Conservation (phyloP, 306 rosid species). For the Quercus bicolor region DNA sequence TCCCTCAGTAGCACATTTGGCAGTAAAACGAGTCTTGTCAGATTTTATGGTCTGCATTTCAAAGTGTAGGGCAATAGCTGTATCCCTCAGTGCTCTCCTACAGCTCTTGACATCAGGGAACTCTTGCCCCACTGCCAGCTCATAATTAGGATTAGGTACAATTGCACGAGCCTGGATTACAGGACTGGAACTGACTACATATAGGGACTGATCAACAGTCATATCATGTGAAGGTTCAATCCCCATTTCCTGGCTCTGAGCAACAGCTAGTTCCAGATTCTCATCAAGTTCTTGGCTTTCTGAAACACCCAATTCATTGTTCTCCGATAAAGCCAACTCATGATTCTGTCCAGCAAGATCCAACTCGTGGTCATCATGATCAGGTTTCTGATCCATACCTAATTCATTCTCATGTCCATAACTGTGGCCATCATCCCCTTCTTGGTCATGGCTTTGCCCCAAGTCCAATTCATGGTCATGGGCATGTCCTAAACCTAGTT, state of each 20-base stretch:
- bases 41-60: constrained; percentile 90
- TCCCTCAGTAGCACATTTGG: constrained; percentile 81
- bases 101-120: constrained; percentile 91
- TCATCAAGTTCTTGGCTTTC: constrained; percentile 66
- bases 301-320: constrained; percentile 55
- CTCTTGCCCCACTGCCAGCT: constrained; percentile 74
- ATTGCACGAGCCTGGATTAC: constrained; percentile 68
- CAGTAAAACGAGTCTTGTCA: constrained; percentile 87
- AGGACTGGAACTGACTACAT: constrained; percentile 29
- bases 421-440: constrained; percentile 47
- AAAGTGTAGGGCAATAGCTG: constrained; percentile 82
- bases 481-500: constrained; percentile 50
- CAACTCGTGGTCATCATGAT: constrained; percentile 55
- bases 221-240: constrained; percentile 48
- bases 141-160: constrained; percentile 46
- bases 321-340: constrained; percentile 42
- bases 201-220: constrained; percentile 40
- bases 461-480: constrained; percentile 56
- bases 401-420: constrained; percentile 55
- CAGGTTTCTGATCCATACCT: constrained; percentile 68
- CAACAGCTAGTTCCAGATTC: constrained; percentile 45
- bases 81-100: constrained; percentile 79
- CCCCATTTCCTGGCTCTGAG: constrained; percentile 55
- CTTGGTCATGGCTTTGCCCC: constrained; percentile 56
- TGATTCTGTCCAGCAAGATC: constrained; percentile 48